Conservation (phyloP, 2,329 filamentous ascomycete genomes). For the Hysterium pulicare region DNA sequence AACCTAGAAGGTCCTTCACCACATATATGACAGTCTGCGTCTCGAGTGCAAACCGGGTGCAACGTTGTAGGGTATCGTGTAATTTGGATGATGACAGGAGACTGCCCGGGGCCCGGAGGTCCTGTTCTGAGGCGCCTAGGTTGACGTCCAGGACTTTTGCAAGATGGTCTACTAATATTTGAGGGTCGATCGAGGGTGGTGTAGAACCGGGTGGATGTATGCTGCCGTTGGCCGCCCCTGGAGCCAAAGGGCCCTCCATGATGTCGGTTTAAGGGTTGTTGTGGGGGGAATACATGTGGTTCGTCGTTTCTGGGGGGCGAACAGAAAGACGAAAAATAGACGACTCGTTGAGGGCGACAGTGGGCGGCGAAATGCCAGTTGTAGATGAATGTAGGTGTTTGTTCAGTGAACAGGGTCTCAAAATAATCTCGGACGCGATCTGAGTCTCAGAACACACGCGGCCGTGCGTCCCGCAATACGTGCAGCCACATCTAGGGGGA, state of each 20-base stretch:
- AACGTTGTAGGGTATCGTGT: slow-evolving; percentile 79
- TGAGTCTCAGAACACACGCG: background rate
- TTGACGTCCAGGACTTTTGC: slow-evolving; percentile 47
- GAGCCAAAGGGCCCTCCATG: slow-evolving; percentile 42
- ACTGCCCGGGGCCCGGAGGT: slow-evolving; percentile 78
- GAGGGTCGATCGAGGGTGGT: slow-evolving; percentile 43
- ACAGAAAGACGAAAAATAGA: background rate
- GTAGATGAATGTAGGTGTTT: background rate
- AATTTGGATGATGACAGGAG: slow-evolving; percentile 71
- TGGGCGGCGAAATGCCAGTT: background rate
- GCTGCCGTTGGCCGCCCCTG: slow-evolving; percentile 39
- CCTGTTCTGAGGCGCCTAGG: slow-evolving; percentile 57
- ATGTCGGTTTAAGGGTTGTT: slow-evolving; percentile 23
- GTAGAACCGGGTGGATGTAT: slow-evolving; percentile 32
- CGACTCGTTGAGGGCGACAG: background rate
- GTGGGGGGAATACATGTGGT: slow-evolving; percentile 31
- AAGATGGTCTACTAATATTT: slow-evolving; percentile 48
- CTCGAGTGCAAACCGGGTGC: slow-evolving; percentile 85
- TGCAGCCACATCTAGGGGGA: background rate
- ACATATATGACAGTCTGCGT: slow-evolving; percentile 85
- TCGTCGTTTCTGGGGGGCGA: slow-evolving; percentile 13
- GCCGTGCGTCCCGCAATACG: background rate
- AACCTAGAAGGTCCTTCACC: slow-evolving; percentile 69
- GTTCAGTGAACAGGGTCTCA: background rate
- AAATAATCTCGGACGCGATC: slow-evolving; percentile 1